phyloP scores from a whole-genome alignment of 1,284 basidiomycete genomes.

The Papiliotrema flavescens region DNA sequence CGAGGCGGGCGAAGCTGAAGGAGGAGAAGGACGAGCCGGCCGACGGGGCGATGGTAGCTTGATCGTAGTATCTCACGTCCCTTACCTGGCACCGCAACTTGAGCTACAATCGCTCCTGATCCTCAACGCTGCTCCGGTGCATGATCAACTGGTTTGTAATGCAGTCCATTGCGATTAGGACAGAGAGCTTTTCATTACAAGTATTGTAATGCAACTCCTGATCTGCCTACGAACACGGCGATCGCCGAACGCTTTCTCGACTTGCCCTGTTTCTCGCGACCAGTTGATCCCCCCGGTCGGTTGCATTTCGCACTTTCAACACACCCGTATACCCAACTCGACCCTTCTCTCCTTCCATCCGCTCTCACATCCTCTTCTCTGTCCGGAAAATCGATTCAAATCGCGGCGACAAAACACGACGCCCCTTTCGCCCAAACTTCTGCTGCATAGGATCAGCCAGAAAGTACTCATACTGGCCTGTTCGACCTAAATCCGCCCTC shows the following conservation, averaged over 20 bases:
- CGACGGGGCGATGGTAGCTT: conserved; percentile 4
- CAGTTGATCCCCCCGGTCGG: conserved; percentile 22
- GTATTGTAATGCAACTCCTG: too few species aligned
- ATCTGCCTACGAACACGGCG: neutral
- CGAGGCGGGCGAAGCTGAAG: conserved; percentile 38
- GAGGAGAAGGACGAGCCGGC: conserved; percentile 26
- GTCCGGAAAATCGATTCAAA: neutral
- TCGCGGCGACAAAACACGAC: neutral
- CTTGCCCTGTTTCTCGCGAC: conserved; percentile 1
- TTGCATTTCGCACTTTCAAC: conserved; percentile 12
- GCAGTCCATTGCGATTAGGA: too few species aligned
- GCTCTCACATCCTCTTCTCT: neutral
- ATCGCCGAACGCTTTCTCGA: neutral
- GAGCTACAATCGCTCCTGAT: too few species aligned
- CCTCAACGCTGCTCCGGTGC: too few species aligned
- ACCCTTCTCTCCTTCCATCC: conserved; percentile 1
- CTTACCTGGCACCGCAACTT: too few species aligned
- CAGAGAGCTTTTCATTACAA: too few species aligned
- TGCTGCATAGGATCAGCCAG: neutral
- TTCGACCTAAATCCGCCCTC: neutral
- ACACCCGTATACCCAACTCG: conserved; percentile 1
- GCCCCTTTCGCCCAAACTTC: neutral
- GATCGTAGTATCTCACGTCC: too few species aligned
- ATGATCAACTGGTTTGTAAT: too few species aligned
- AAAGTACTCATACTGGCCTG: neutral